Percentiles rank a stretch among this genome's conserved stretches.
Evolutionary conservation across 257 asterid genomes (phyloP).

Genomic region (Gardenia jasminoides): DNA sequence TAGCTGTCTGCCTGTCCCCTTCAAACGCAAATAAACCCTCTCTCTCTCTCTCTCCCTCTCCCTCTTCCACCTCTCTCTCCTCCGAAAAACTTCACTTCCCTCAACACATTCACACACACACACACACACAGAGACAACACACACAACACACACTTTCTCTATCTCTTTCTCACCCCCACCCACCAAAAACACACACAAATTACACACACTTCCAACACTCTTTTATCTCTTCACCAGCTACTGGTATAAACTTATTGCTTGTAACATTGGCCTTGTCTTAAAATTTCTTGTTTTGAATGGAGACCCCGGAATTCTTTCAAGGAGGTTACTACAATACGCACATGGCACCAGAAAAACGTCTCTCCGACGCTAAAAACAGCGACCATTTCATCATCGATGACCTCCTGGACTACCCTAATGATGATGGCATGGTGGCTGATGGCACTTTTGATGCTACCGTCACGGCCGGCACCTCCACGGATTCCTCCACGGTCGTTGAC

Average conservation of each 20-base stretch:
- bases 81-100: conserved; percentile 27
- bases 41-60: conserved; percentile 29
- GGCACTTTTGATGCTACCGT: conserved; percentile 27
- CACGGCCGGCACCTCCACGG: conserved; percentile 33
- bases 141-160: conserved; percentile 28
- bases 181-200: conserved; percentile 23
- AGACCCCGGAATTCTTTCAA: conserved; percentile 54
- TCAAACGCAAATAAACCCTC: conserved; percentile 70
- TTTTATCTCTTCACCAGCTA: not conserved
- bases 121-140: conserved; percentile 24
- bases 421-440: conserved; percentile 38
- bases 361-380: conserved; percentile 39
- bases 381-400: conserved; percentile 77
- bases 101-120: not conserved
- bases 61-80: conserved; percentile 37
- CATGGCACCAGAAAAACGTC: conserved; percentile 36
- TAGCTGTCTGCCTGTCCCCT: conserved; percentile 47
- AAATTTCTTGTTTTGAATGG: conserved; percentile 36
- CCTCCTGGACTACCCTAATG: conserved; percentile 73
- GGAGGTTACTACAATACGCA: conserved; percentile 33
- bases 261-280: not conserved
- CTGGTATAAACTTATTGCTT: not conserved
- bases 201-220: conserved; percentile 19
- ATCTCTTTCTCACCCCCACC: conserved; percentile 11
- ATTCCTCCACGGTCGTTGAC: conserved; percentile 44